Evolutionary conservation across 1,139 yeast species (phyloP).

Genomic region (Groenewaldozyma auringiensis): DNA sequence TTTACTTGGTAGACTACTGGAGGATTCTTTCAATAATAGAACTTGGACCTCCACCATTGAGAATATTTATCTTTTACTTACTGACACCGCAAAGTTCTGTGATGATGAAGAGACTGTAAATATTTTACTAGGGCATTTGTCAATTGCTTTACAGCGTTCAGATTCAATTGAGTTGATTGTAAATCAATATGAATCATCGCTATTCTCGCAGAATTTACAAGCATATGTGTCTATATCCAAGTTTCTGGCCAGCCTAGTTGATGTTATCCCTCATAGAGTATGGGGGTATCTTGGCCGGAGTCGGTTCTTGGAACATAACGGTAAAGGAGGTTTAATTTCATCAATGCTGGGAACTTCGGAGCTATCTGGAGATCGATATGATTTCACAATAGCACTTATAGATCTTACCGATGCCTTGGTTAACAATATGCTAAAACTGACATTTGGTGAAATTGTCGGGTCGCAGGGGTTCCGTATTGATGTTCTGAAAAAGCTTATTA

Average conservation of each 20-base stretch:
- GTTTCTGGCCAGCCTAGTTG: conserved; percentile 44
- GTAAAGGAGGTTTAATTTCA: conserved; percentile 61
- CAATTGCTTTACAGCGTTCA: background rate
- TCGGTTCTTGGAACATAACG: conserved; percentile 53
- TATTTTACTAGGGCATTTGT: background rate
- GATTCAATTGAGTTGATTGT: conserved; percentile 65
- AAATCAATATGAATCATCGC: conserved; percentile 59
- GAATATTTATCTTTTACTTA: background rate
- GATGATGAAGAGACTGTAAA: background rate
- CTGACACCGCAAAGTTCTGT: background rate
- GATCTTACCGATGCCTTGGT: conserved; percentile 49
- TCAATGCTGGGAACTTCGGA: conserved; percentile 67
- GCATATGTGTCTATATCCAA: conserved; percentile 44
- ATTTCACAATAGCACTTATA: conserved; percentile 53
- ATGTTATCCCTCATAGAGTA: conserved; percentile 53
- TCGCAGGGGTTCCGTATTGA: too few species aligned
- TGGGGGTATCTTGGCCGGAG: conserved; percentile 76
- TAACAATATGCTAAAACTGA: conserved; percentile 41
- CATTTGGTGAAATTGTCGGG: background rate
- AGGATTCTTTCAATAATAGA: background rate
- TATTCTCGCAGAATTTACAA: conserved; percentile 46
- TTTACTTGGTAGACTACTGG: conserved; percentile 10
- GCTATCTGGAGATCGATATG: conserved; percentile 58
- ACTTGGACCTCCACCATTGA: background rate
- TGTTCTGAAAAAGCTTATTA: conserved; percentile 50